Conservation (phyloP, 192 early-diverging fungal species). For the Coemansia javaensis region DNA sequence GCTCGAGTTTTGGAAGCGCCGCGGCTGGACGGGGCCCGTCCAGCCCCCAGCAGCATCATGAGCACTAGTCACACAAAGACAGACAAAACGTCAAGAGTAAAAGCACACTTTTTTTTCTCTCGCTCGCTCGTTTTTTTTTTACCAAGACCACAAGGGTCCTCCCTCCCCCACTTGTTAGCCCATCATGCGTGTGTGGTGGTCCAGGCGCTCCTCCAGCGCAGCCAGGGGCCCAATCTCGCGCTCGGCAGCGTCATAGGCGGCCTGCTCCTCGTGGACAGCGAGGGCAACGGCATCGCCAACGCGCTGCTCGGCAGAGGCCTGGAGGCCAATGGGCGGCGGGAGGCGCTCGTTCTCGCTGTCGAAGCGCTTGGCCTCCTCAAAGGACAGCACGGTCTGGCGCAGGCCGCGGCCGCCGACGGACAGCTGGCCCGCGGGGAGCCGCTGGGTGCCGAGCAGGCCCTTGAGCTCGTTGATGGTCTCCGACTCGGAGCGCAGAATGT, state of each 20-base stretch:
- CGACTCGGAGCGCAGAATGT: constrained; percentile 83
- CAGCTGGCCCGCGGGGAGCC: constrained; percentile 80
- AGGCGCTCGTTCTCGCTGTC: constrained; percentile 92
- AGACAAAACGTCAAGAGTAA: too few species aligned
- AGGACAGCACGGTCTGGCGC: constrained; percentile 79
- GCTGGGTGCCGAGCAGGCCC: constrained; percentile 75
- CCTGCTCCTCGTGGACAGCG: constrained; percentile 25
- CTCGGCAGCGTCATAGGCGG: constrained; percentile 30
- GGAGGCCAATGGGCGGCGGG: constrained; percentile 66
- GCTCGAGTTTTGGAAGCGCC: constrained; percentile 27
- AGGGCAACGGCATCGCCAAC: constrained; percentile 25
- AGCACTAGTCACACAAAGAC: too few species aligned
- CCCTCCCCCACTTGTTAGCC: too few species aligned
- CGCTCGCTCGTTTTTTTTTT: too few species aligned
- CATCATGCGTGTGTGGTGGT: constrained; percentile 30
- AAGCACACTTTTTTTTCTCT: too few species aligned
- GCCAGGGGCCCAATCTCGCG: constrained; percentile 17
- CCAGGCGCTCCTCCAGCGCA: constrained; percentile 28
- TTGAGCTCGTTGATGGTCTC: constrained; percentile 94
- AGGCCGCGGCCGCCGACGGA: constrained; percentile 89
- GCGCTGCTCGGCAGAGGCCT: constrained; percentile 14
- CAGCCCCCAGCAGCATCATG: too few species aligned
- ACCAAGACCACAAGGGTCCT: too few species aligned
- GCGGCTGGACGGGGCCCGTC: constrained; percentile 55
- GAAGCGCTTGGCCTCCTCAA: constrained; percentile 86